These are phyloP conservation scores for Aspergillus transmontanensis DNA, from an alignment of 2,329 filamentous ascomycete species.

Conservation along the genomic window DNA sequence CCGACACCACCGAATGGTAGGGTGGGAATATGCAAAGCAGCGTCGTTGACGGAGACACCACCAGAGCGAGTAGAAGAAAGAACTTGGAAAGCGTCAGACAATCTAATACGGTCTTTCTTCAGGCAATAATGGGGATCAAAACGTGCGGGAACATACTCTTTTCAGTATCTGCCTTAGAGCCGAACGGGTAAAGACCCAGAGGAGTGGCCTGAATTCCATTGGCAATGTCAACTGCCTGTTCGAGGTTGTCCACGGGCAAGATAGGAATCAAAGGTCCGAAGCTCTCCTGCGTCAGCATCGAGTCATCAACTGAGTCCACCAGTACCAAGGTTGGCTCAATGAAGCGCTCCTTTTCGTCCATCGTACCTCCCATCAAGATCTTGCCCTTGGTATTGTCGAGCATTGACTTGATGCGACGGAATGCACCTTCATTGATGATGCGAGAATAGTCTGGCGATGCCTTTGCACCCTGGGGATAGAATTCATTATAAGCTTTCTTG, in stretches of 20 bases:
- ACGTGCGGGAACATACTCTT: conserved; percentile 57
- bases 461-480: conserved; percentile 81
- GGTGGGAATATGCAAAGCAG: conserved; percentile 72
- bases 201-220: conserved; percentile 83
- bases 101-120: not conserved
- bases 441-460: conserved; percentile 76
- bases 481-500: conserved; percentile 69
- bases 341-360: conserved; percentile 77
- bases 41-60: conserved; percentile 60
- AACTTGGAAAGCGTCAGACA: conserved; percentile 45
- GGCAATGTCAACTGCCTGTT: conserved; percentile 80
- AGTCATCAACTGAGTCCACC: conserved; percentile 73
- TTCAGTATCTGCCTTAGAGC: conserved; percentile 74
- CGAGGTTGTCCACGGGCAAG: conserved; percentile 74
- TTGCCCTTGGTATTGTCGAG: conserved; percentile 81
- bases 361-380: conserved; percentile 82
- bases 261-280: conserved; percentile 93
- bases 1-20: conserved; percentile 84
- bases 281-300: conserved; percentile 78
- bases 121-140: not conserved
- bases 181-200: conserved; percentile 82
- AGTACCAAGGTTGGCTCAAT: conserved; percentile 94
- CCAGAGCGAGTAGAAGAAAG: conserved; percentile 66
- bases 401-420: conserved; percentile 84
- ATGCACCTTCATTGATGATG: conserved; percentile 80